These are phyloP conservation scores for Phaseolus coccineus DNA, from an alignment of 331 rosid species.

Conservation along the genomic window DNA sequence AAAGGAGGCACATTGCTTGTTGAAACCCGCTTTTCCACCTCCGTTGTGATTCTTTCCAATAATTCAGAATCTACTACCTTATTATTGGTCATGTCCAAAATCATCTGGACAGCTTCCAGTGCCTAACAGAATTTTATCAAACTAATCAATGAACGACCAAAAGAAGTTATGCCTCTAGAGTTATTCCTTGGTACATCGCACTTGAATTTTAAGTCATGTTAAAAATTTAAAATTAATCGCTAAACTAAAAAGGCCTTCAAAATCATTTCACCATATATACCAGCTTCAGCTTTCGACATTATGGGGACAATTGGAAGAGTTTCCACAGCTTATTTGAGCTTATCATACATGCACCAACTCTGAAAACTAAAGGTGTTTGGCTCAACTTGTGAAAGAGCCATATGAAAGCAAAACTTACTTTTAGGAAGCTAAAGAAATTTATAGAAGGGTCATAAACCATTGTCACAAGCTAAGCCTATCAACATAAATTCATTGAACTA, in stretches of 20 bases:
- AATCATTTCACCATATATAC: slow-evolving; percentile 20
- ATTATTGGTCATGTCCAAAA: slow-evolving; percentile 64
- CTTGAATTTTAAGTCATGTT: not conserved
- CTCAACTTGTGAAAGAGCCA: not conserved
- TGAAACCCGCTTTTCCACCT: slow-evolving; percentile 68
- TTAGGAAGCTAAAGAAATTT: not conserved
- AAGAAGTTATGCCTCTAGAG: slow-evolving; percentile 22
- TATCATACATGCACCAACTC: not conserved
- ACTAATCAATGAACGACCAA: slow-evolving; percentile 41
- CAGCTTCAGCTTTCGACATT: slow-evolving; percentile 9
- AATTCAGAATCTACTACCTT: slow-evolving; percentile 73
- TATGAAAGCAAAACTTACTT: not conserved
- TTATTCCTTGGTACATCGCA: not conserved
- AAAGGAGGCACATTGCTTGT: slow-evolving; percentile 40
- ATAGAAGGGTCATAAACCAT: not conserved
- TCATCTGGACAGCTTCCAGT: slow-evolving; percentile 78
- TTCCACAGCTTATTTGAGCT: not conserved
- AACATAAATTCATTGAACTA: too few relatives aligned
- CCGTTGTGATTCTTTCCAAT: slow-evolving; percentile 69
- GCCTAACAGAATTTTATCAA: slow-evolving; percentile 63
- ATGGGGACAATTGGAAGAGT: not conserved
- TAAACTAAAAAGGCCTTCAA: not conserved
- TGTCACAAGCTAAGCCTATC: not conserved
- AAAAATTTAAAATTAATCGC: not conserved
- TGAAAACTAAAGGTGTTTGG: not conserved